A percentile compares a stretch with the other conserved stretches of the same genome.
phyloP scores from a whole-genome alignment of 2,329 filamentous ascomycete species.

The Mycosphaerelloides madeirae region DNA sequence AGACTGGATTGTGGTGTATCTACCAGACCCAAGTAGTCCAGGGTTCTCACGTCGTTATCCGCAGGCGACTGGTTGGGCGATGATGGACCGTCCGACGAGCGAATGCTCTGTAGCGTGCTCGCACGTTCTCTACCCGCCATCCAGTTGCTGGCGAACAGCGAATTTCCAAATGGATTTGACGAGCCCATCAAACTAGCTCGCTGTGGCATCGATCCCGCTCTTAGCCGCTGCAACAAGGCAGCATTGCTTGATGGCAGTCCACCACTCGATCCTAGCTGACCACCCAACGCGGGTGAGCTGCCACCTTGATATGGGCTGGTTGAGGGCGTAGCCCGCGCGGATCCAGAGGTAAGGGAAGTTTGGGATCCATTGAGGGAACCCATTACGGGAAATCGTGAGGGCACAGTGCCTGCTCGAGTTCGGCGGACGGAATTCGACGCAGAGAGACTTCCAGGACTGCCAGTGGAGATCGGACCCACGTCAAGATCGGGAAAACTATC shows the following conservation, averaged over 20 bases:
- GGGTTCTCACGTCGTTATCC: conserved; percentile 84
- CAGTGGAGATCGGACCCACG: conserved; percentile 22
- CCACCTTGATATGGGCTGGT: conserved; percentile 76
- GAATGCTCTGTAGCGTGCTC: conserved; percentile 83
- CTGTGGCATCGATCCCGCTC: conserved; percentile 92
- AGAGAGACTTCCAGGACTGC: conserved; percentile 21
- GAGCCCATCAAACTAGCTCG: conserved; percentile 63
- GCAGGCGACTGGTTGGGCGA: conserved; percentile 81
- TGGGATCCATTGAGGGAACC: conserved; percentile 54
- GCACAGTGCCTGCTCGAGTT: conserved; percentile 89
- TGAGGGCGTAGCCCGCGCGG: conserved; percentile 78
- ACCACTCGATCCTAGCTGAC: conserved; percentile 40
- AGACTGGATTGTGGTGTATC: conserved; percentile 77
- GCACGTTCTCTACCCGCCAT: conserved; percentile 73
- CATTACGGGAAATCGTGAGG: conserved; percentile 83
- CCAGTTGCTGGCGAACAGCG: conserved; percentile 85
- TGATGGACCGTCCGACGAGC: conserved; percentile 78
- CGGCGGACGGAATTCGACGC: conserved; percentile 50
- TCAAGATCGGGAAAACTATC: conserved; percentile 93
- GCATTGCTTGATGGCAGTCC: conserved; percentile 56
- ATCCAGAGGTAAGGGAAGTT: conserved; percentile 63
- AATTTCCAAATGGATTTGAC: conserved; percentile 72
- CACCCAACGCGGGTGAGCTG: conserved; percentile 36
- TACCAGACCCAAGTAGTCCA: conserved; percentile 92
- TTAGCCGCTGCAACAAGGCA: conserved; percentile 74